phyloP scores from a whole-genome alignment of 2,329 filamentous ascomycete species.

The Xylariaceae sp. region DNA sequence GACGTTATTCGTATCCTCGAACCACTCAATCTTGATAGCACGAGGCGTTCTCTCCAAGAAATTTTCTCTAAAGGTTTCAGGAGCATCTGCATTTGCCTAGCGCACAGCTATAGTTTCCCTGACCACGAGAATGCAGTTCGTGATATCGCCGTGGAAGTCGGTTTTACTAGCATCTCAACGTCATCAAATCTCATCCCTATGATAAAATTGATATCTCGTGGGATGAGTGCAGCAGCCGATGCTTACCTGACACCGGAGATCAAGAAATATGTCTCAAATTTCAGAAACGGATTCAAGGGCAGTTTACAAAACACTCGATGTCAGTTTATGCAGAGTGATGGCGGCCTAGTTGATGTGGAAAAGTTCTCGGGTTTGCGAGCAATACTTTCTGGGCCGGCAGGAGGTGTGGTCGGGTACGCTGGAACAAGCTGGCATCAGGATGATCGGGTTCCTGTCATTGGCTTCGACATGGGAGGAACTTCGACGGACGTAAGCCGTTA shows the following conservation, averaged over 20 bases:
- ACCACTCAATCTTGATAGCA: slow-evolving; percentile 17
- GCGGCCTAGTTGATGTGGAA: slow-evolving; percentile 55
- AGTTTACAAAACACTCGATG: slow-evolving; percentile 13
- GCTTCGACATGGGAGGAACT: slow-evolving; percentile 78
- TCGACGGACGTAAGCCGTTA: slow-evolving; percentile 75
- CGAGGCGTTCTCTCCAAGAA: slow-evolving; percentile 11
- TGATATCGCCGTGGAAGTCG: slow-evolving; percentile 52
- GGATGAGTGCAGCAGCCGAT: slow-evolving; percentile 25
- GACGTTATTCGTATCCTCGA: slow-evolving; percentile 25
- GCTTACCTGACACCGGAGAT: slow-evolving; percentile 28
- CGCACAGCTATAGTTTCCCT: slow-evolving; percentile 72
- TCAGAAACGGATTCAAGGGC: slow-evolving; percentile 21
- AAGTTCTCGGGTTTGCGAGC: slow-evolving; percentile 70
- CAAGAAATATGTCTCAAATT: slow-evolving; percentile 22
- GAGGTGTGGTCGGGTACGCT: slow-evolving; percentile 76
- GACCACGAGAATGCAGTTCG: slow-evolving; percentile 66
- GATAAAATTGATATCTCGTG: slow-evolving; percentile 29
- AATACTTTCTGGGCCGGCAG: slow-evolving; percentile 75
- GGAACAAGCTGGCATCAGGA: slow-evolving; percentile 67
- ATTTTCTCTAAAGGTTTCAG: slow-evolving; percentile 16
- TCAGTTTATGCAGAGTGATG: slow-evolving; percentile 43
- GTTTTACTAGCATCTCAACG: slow-evolving; percentile 25
- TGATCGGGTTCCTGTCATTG: slow-evolving; percentile 68
- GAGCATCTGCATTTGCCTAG: slow-evolving; percentile 19
- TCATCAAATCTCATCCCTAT: slow-evolving; percentile 27